phyloP scores from a whole-genome alignment of 257 asterid genomes.

The Voacanga thouarsii region DNA sequence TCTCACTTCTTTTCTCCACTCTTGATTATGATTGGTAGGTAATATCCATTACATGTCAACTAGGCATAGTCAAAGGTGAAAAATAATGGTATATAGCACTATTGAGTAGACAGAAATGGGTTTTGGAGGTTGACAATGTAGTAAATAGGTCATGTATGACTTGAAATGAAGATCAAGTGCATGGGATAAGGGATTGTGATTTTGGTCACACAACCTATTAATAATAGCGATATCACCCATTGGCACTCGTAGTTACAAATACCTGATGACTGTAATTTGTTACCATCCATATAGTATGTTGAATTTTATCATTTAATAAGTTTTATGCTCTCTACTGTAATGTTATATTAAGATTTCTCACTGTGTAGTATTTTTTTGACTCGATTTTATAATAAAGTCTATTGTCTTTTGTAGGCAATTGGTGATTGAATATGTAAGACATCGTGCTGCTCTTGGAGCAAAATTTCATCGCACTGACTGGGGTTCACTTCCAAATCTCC shows the following conservation, averaged over 20 bases:
- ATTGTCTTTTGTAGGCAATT: constrained; percentile 46
- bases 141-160: not conserved
- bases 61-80: not conserved
- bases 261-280: not conserved
- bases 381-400: not conserved
- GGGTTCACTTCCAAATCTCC: constrained; percentile 70
- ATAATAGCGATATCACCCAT: not conserved
- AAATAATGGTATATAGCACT: not conserved
- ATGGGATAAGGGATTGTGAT: no score
- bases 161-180: not conserved
- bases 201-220: not conserved
- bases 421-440: constrained; percentile 72
- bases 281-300: not conserved
- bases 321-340: not conserved
- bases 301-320: not conserved
- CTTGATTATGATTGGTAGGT: not conserved
- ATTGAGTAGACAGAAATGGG: not conserved
- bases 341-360: not conserved
- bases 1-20: not conserved
- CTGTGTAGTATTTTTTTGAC: not conserved
- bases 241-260: not conserved
- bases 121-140: not conserved
- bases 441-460: constrained; percentile 83
- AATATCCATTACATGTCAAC: no score
- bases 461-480: constrained; percentile 72